Conservation (phyloP, 2,329 filamentous ascomycete genomes). For the Botrytis deweyae region DNA sequence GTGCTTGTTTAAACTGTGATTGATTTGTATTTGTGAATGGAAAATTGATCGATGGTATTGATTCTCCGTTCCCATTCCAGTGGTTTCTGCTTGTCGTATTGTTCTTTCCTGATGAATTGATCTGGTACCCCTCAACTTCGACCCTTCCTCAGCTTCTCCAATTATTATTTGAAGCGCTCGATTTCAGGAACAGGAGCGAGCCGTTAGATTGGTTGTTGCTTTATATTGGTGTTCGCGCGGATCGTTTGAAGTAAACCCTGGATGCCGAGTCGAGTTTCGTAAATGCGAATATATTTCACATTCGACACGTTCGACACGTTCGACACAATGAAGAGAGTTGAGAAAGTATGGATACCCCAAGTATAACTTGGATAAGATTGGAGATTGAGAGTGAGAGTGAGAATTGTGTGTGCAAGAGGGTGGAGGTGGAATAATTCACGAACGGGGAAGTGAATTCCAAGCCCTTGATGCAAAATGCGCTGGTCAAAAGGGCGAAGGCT, state of each 20-base stretch:
- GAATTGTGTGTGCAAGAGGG: neutral
- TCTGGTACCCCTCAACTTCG: neutral
- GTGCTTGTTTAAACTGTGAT: conserved; percentile 8
- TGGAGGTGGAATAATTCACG: neutral
- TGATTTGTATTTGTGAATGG: conserved; percentile 1
- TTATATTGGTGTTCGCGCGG: neutral
- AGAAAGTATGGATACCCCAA: neutral
- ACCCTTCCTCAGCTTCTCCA: conserved; percentile 9
- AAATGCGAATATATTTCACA: neutral
- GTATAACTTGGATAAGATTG: conserved; percentile 4
- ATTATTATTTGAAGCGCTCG: neutral
- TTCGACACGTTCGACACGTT: neutral
- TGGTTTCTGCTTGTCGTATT: neutral
- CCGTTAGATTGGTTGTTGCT: conserved; percentile 4
- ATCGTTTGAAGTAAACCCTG: conserved; percentile 10
- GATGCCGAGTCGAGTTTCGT: conserved; percentile 1
- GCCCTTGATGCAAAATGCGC: conserved; percentile 22
- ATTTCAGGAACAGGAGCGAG: conserved; percentile 20
- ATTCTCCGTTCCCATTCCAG: neutral
- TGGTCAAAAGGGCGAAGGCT: conserved; percentile 22
- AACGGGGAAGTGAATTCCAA: conserved; percentile 4
- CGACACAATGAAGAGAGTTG: conserved; percentile 1
- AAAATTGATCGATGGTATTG: neutral
- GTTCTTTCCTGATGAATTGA: conserved; percentile 11
- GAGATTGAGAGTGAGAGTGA: neutral